phyloP scores from a whole-genome alignment of 1,284 basidiomycete species.

The Grifola frondosa region DNA sequence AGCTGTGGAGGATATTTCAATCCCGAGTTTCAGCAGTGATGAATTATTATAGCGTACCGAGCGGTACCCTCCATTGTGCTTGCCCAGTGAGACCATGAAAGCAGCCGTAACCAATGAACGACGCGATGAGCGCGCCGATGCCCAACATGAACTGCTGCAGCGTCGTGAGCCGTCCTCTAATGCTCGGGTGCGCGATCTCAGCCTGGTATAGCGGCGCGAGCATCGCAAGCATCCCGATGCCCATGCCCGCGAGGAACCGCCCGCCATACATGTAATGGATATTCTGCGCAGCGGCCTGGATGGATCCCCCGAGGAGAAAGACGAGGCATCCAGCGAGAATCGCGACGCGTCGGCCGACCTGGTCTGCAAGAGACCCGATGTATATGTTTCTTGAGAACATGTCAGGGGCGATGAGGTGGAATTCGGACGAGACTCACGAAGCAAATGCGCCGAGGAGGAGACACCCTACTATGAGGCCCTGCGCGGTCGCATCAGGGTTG shows the following conservation, averaged over 20 bases:
- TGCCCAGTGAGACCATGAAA: slow-evolving; percentile 27
- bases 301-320: slow-evolving; percentile 52
- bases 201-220: slow-evolving; percentile 61
- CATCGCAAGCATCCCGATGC: slow-evolving; percentile 53
- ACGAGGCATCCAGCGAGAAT: slow-evolving; percentile 38
- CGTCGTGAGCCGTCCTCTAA: slow-evolving; percentile 59
- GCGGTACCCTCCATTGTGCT: slow-evolving; percentile 54
- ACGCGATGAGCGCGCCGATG: slow-evolving; percentile 47
- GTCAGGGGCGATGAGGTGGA: slow-evolving; percentile 3
- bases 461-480: slow-evolving; percentile 41
- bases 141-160: slow-evolving; percentile 58
- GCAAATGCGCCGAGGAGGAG: slow-evolving; percentile 35
- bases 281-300: slow-evolving; percentile 51
- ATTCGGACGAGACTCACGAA: slow-evolving; percentile 12
- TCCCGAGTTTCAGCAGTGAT: neutral
- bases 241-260: slow-evolving; percentile 56
- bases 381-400: slow-evolving; percentile 38
- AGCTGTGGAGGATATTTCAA: slow-evolving; percentile 8
- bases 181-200: slow-evolving; percentile 65
- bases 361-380: slow-evolving; percentile 32
- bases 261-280: slow-evolving; percentile 63
- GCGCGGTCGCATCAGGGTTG: slow-evolving; percentile 33
- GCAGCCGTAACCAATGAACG: slow-evolving; percentile 34
- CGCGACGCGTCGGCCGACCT: slow-evolving; percentile 28
- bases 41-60: slow-evolving; percentile 30